These are phyloP conservation scores for Aspergillus bridgeri DNA, from an alignment of 495 filamentous ascomycete genomes.

Conservation along the genomic window DNA sequence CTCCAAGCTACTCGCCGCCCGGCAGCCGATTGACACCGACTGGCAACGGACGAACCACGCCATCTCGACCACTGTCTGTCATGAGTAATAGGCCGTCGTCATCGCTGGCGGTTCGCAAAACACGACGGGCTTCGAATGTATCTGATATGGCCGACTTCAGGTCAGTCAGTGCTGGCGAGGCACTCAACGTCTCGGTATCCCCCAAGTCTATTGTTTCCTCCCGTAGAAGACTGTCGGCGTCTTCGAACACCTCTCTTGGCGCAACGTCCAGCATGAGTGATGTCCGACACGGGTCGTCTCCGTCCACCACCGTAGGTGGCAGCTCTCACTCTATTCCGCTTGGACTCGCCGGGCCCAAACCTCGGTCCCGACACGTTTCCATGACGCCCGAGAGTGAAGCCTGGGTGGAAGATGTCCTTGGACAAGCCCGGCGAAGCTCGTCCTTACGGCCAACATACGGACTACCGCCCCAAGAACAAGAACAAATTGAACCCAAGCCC, in stretches of 20 bases:
- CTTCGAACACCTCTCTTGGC: conserved; percentile 36
- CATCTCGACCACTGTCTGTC: conserved; percentile 34
- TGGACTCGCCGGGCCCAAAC: conserved; percentile 48
- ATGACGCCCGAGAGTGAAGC: conserved; percentile 52
- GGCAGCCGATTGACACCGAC: conserved; percentile 21
- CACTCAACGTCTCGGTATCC: conserved; percentile 29
- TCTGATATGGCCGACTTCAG: conserved; percentile 33
- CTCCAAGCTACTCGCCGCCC: conserved; percentile 30
- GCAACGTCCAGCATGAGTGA: conserved; percentile 28
- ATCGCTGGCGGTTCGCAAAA: conserved; percentile 41
- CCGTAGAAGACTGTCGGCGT: conserved; percentile 36
- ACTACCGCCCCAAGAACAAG: conserved; percentile 14
- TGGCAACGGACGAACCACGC: conserved; percentile 28
- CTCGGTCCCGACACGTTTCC: conserved; percentile 39
- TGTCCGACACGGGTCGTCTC: conserved; percentile 16
- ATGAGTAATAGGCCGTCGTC: conserved; percentile 38
- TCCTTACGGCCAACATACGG: conserved; percentile 26
- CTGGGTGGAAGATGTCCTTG: conserved; percentile 47
- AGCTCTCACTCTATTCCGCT: conserved; percentile 34
- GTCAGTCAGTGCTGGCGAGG: conserved; percentile 26
- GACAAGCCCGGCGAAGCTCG: conserved; percentile 40
- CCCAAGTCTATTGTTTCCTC: conserved; percentile 23
- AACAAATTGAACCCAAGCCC: conserved; percentile 1
- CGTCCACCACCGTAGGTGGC: conserved; percentile 16
- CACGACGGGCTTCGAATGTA: conserved; percentile 36